Base-by-base conservation (phyloP, 352 stramenopile genomes). In the Pythium periplocum region DNA sequence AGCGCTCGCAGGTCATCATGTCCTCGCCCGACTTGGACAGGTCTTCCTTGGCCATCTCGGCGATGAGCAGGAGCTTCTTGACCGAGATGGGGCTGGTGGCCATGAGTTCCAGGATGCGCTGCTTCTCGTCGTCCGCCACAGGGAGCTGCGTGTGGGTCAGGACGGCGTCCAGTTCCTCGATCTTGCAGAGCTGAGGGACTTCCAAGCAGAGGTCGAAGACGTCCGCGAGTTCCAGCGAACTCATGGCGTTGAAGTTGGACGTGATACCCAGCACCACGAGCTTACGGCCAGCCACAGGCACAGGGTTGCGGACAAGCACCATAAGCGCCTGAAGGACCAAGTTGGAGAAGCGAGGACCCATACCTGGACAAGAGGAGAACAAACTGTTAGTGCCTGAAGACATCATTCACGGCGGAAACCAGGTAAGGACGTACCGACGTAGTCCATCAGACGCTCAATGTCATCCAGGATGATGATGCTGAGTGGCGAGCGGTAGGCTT, bases 391-490 rank as follows among this genome's bases (percentile, higher is more conserved):
- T 12, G 66, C 10, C 41, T 45, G 53, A 68, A 62, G 42, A 36
- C 46, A 55, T 44, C 12, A 35, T 35, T 49, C 32, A 55, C 6
- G 3, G 52, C n/a, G 36, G 26, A 9, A 10, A 57, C n/a, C 41
- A 31, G 8, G 17, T 26, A 26, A 26, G 17, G 17, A 74, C 78
- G 53, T 59, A 88, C 81, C 83, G 64, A 92, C 83, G 50, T 92
- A 99, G 67, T 99, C 97, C 69, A 99, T 98, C 40, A 99, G 83
- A 12, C 97, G 91, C 75, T 99, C 97, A 60, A 99, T 97, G 70
- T 99, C 97, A 74, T 99, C 97, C 44, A 99, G 90, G 56, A 99
- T 96, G 72, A 99, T 99, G 57, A 99, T 91, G 26, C 95, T 98
- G 8, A 99, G 77, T 1, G 96, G 87, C 40, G 93, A 98, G 64